These are phyloP conservation scores for Penicillium expansum DNA, from an alignment of 2,329 filamentous ascomycete species.

Conservation along the genomic window DNA sequence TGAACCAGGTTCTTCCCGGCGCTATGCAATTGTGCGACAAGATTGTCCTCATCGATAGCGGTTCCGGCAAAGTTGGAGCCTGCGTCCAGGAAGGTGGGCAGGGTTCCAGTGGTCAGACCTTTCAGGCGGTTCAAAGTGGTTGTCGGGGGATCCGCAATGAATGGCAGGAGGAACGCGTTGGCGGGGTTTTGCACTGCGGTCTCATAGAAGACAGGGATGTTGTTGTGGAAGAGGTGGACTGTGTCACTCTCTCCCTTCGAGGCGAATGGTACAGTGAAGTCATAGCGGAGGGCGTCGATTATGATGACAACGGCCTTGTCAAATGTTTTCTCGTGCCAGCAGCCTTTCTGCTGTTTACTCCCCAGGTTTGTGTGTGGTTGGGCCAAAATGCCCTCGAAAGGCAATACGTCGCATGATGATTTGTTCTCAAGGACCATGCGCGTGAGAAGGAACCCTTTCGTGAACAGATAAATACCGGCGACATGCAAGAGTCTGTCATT, in stretches of 20 bases:
- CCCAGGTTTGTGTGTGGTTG: constrained; percentile 18
- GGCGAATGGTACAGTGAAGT: constrained; percentile 83
- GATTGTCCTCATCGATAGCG: constrained; percentile 89
- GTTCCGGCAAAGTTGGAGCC: constrained; percentile 95
- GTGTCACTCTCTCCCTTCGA: constrained; percentile 44
- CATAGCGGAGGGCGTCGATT: constrained; percentile 91
- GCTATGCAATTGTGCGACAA: constrained; percentile 62
- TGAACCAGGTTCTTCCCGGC: constrained; percentile 80
- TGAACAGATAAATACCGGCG: constrained; percentile 85
- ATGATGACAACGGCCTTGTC: constrained; percentile 86
- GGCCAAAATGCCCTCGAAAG: constrained; percentile 51
- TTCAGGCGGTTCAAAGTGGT: constrained; percentile 90
- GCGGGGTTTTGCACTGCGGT: constrained; percentile 69
- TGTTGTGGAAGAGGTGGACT: constrained; percentile 74
- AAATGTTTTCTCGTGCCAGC: constrained; percentile 95
- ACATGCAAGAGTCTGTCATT: constrained; percentile 65
- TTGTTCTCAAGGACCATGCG: constrained; percentile 75
- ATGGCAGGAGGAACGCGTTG: constrained; percentile 86
- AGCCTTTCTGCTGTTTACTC: constrained; percentile 59
- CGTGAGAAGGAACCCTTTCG: constrained; percentile 89
- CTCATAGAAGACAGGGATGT: constrained; percentile 82
- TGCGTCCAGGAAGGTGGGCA: constrained; percentile 90
- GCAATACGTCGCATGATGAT: constrained; percentile 67
- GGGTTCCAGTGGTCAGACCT: constrained; percentile 87
- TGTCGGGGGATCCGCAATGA: constrained; percentile 95